phyloP scores from a whole-genome alignment of 2,329 filamentous ascomycete species.

The Penicillium sp. region DNA sequence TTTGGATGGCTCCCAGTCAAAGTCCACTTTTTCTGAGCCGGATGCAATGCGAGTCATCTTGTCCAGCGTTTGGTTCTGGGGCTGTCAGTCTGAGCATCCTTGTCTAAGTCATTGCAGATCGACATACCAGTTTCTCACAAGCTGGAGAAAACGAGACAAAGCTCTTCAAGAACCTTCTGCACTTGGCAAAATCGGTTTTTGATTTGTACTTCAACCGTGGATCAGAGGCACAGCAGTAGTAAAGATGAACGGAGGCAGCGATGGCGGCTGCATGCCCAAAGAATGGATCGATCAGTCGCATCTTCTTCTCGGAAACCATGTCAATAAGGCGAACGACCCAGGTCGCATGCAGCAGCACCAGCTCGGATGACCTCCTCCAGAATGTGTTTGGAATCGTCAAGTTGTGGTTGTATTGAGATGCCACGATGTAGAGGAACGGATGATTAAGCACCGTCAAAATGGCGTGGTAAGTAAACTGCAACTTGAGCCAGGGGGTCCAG shows the following conservation, averaged over 20 bases:
- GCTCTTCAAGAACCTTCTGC: slow-evolving; percentile 51
- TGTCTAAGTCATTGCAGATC: not conserved
- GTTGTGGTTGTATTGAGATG: slow-evolving; percentile 55
- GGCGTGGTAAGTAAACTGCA: slow-evolving; percentile 57
- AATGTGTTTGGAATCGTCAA: slow-evolving; percentile 57
- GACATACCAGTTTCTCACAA: slow-evolving; percentile 49
- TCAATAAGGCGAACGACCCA: slow-evolving; percentile 59
- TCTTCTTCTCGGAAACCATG: slow-evolving; percentile 55
- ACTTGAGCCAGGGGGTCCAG: slow-evolving; percentile 56
- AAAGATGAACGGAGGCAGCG: slow-evolving; percentile 56
- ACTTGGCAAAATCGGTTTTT: slow-evolving; percentile 55
- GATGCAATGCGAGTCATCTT: slow-evolving; percentile 54
- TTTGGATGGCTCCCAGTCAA: slow-evolving; percentile 56
- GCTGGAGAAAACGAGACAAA: slow-evolving; percentile 52
- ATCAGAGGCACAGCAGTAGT: slow-evolving; percentile 56
- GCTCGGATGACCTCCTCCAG: slow-evolving; percentile 55
- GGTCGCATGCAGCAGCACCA: slow-evolving; percentile 54
- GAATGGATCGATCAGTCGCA: slow-evolving; percentile 54
- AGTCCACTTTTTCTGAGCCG: slow-evolving; percentile 51
- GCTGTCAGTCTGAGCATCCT: slow-evolving; percentile 9
- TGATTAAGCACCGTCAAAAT: slow-evolving; percentile 56
- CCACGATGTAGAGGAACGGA: slow-evolving; percentile 56
- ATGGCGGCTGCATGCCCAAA: slow-evolving; percentile 56
- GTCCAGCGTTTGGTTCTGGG: slow-evolving; percentile 51
- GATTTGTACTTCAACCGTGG: slow-evolving; percentile 54